Percentiles rank a stretch among this genome's conserved stretches.
Conservation (phyloP, 768 basidiomycete genomes). For the Aureoboletus auriporus region DNA sequence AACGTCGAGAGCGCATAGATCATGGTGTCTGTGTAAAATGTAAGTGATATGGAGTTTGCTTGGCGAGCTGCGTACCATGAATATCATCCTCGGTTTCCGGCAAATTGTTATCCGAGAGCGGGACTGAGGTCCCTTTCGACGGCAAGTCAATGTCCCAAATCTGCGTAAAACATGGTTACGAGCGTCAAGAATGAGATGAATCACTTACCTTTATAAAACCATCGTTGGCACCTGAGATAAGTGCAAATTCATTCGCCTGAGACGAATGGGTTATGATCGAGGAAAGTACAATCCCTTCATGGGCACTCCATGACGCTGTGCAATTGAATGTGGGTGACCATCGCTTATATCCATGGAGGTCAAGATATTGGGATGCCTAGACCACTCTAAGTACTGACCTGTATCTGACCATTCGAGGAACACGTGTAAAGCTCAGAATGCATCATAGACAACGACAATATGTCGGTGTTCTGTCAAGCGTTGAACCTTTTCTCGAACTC, state of each 20-base stretch:
- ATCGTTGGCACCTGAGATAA: conserved; percentile 84
- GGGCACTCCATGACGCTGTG: conserved; percentile 77
- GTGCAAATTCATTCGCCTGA: conserved; percentile 24
- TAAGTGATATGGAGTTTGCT: conserved; percentile 2
- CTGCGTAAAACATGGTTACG: conserved; percentile 26
- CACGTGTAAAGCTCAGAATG: conserved; percentile 63
- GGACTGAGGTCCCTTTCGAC: neutral
- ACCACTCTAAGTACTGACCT: conserved; percentile 39
- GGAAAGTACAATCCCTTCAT: conserved; percentile 79
- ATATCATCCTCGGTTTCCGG: conserved; percentile 15
- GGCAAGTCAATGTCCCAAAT: conserved; percentile 50
- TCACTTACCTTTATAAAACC: conserved; percentile 69
- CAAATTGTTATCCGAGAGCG: neutral
- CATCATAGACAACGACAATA: conserved; percentile 74
- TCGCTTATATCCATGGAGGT: conserved; percentile 39
- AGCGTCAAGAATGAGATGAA: neutral
- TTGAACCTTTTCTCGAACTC: neutral
- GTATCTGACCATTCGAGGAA: conserved; percentile 63
- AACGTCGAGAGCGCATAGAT: conserved; percentile 81
- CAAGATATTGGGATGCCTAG: neutral
- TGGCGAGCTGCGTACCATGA: conserved; percentile 13
- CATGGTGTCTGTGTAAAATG: conserved; percentile 52
- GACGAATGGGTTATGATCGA: conserved; percentile 52
- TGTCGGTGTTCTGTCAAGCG: conserved; percentile 59
- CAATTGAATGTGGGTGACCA: conserved; percentile 86